Evolutionary conservation across 2,329 filamentous ascomycete species (phyloP).

Genomic region (Zymoseptoria ardabiliae): DNA sequence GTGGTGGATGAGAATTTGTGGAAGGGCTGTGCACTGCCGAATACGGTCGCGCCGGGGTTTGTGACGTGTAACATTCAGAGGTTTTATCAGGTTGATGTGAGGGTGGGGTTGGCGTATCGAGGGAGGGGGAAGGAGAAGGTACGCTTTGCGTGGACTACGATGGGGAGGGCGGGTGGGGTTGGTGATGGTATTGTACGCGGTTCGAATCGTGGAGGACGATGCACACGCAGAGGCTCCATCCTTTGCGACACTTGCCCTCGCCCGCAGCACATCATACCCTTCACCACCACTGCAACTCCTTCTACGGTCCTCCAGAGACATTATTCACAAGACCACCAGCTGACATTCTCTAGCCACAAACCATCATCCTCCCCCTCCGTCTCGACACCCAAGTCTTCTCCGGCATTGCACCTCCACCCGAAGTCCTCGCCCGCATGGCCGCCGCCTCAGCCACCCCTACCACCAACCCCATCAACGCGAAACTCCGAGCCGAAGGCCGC

Average conservation of each 20-base stretch:
- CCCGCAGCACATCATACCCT: neutral
- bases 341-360: conserved; percentile 44
- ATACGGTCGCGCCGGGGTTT: conserved; percentile 81
- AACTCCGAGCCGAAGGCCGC: conserved; percentile 19
- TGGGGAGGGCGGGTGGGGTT: neutral
- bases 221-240: neutral
- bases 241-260: neutral
- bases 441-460: conserved; percentile 18
- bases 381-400: conserved; percentile 79
- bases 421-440: conserved; percentile 62
- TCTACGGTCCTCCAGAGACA: neutral
- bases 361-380: conserved; percentile 68
- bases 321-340: conserved; percentile 3
- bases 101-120: conserved; percentile 70
- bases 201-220: neutral
- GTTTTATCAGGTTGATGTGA: conserved; percentile 75
- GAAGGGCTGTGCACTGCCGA: conserved; percentile 65
- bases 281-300: neutral
- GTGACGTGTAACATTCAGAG: conserved; percentile 79
- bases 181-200: neutral
- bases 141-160: conserved; percentile 17
- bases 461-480: conserved; percentile 17
- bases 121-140: conserved; percentile 43
- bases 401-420: conserved; percentile 72
- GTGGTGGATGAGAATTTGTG: conserved; percentile 58